These are phyloP conservation scores for Zygotorulaspora mrakii DNA, from an alignment of 1,139 yeast species.

Conservation along the genomic window DNA sequence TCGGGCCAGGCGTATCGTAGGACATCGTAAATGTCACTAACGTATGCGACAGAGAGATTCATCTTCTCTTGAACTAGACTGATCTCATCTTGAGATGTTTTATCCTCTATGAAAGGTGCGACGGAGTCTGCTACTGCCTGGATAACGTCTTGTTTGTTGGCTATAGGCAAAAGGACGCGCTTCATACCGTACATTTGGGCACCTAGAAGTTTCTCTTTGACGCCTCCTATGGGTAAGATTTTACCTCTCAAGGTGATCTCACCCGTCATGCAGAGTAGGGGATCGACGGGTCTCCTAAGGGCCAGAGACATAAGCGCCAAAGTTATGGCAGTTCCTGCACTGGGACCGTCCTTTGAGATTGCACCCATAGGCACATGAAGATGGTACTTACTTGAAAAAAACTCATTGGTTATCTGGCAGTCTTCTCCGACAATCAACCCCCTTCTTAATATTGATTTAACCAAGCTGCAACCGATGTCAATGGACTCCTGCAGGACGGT, in stretches of 20 bases:
- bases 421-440: constrained; percentile 27
- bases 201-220: constrained; percentile 78
- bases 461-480: constrained; percentile 71
- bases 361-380: constrained; percentile 90
- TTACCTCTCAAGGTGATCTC: constrained; percentile 85
- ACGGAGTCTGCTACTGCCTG: constrained; percentile 40
- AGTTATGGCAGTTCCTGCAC: constrained; percentile 91
- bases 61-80: constrained; percentile 49
- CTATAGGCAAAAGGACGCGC: constrained; percentile 64
- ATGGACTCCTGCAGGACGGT: constrained; percentile 81
- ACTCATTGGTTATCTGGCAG: constrained; percentile 37
- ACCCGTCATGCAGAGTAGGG: constrained; percentile 85
- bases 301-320: constrained; percentile 71
- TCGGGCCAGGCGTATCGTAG: constrained; percentile 61
- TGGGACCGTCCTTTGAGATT: constrained; percentile 86
- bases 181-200: constrained; percentile 71
- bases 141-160: constrained; percentile 67
- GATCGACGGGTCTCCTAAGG: constrained; percentile 61
- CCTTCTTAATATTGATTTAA: constrained; percentile 54
- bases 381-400: constrained; percentile 56
- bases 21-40: constrained; percentile 77
- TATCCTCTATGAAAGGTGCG: constrained; percentile 11
- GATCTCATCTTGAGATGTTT: constrained; percentile 38
- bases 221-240: constrained; percentile 86
- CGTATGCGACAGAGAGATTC: constrained; percentile 59